Base-by-base conservation (phyloP, 73 alveolate genomes). In the Paramecium biaurelia region DNA sequence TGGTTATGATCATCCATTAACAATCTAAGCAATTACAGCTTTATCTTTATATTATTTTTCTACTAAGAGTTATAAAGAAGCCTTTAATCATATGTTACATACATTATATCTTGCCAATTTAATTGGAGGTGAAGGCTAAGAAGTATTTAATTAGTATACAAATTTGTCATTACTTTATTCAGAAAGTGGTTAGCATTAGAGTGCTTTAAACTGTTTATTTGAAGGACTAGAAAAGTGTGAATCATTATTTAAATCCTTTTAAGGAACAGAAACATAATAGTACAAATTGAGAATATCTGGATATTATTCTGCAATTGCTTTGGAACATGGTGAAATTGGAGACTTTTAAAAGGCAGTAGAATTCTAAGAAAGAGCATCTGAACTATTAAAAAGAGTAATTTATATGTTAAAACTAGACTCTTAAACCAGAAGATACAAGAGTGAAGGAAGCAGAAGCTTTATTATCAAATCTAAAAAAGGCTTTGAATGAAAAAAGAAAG, bases 61-160 rank as follows among this genome's bases (percentile, higher is more conserved):
- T 21, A 82, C 92, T 70, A 95, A 96, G 18, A 92, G 95, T 63
- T 96, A 86, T 89, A 85, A 94, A 32, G 92, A 92, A 53, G 97
- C 97, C 3, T 95, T 95, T 32, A 97, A 95, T 37, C 89, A 76
- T 57, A 95, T 95, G 97, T 70, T 92, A 59, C 94, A 96, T 63
- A 94, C 99, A 6, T 84, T 96, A 53, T 76, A 85, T 45, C 92
- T 96, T 43, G 86, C 93, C 21, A 90, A 92, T 76, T 42, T 95
- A 11, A 74, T 79, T 24, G 92, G 95, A 43, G 99, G 99, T 23
- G 97, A 95, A 79, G 96, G 96, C 47, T 98, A 98, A 35, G 99
- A 96, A 70, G 93, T 94, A 21, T 89, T 96, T 24, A 68, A 96
- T 32, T 45, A 89, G 67, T 96, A 92, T 74, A 57, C 95, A 47